These are phyloP conservation scores for Silene uniflora DNA, from an alignment of 148 eudicot genomes.

Conservation along the genomic window DNA sequence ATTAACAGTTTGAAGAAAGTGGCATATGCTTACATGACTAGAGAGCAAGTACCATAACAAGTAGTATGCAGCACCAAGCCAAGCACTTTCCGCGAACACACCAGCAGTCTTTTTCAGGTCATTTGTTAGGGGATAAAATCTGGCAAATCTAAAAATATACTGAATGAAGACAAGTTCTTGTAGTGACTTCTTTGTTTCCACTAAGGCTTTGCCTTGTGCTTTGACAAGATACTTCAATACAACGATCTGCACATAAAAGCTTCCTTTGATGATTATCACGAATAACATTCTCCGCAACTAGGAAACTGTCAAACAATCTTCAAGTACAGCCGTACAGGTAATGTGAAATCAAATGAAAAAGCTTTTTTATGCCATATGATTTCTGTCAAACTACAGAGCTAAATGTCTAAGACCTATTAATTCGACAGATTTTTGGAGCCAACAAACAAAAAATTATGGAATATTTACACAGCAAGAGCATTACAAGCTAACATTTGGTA, in stretches of 20 bases:
- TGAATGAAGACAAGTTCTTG: constrained; percentile 67
- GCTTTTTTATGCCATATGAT: no score
- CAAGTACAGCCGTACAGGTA: no score
- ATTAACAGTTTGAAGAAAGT: background rate
- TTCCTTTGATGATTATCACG: no score
- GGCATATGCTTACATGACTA: constrained; percentile 71
- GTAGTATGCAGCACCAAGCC: constrained; percentile 97
- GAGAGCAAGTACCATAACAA: constrained; percentile 89
- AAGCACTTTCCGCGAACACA: constrained; percentile 92
- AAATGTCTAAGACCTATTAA: background rate
- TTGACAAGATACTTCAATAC: no score
- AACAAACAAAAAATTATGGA: no score
- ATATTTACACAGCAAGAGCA: no score
- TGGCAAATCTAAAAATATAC: constrained; percentile 67
- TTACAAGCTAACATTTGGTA: no score
- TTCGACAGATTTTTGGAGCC: background rate
- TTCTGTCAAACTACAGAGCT: background rate
- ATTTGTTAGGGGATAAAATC: constrained; percentile 73
- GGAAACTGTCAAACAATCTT: no score
- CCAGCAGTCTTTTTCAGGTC: constrained; percentile 94
- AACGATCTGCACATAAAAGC: no score
- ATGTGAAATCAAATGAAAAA: no score
- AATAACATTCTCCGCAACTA: no score
- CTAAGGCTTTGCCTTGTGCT: constrained; percentile 53
- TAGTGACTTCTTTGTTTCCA: constrained; percentile 73